Evolutionary conservation across 768 basidiomycete species (phyloP), one percentile per base, ranked within the genome.

Genomic region (Cubamyces lactineus): DNA sequence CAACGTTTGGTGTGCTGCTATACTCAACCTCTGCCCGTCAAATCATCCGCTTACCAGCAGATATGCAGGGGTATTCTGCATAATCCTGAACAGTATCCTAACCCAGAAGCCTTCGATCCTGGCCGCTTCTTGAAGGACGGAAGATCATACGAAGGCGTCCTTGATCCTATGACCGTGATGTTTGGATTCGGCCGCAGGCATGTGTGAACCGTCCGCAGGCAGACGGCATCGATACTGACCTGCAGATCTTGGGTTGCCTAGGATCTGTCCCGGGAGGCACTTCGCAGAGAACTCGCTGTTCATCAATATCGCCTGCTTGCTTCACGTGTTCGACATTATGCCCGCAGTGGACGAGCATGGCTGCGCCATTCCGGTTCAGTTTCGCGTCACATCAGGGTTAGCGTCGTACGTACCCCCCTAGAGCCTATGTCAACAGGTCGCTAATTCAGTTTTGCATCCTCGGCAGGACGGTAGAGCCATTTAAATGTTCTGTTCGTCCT

Each of bases 41-140:
- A 23, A 9, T 7, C 34, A 9, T 34, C 34, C 6, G 9, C 34
- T 34, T 11, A 34, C 34, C 34, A 9, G 28, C 19, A 16, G 16
- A 6, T 3, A 23, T 21, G 9, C 13, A 84, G 84, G 82, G 76
- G 77, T 1, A 82, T 85, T 50, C 73, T 83, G 28, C 83, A 80
- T 45, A 80, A 86, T 62, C 80, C 80, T 4, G 46, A 68, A 30
- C 67, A 66, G 15, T 86, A 76, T 66, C 80, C 78, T 1, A 73
- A 84, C 16, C 84, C 84, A 0, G 68, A 74, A 5, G 67, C 62
- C 11, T 86, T 86, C 67, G 75, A 80, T 39, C 84, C 84, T 0
- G 80, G 81, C 23, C 75, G 84, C n/a, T 85, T 80, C 67, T 54
- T 82, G 28, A 67, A 70, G 30, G 52, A 70, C 28, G 66, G 67